A percentile compares a stretch with the other conserved stretches of the same genome.
Conservation (phyloP, 2,329 filamentous ascomycete genomes). For the Pleomassaria siparia region DNA sequence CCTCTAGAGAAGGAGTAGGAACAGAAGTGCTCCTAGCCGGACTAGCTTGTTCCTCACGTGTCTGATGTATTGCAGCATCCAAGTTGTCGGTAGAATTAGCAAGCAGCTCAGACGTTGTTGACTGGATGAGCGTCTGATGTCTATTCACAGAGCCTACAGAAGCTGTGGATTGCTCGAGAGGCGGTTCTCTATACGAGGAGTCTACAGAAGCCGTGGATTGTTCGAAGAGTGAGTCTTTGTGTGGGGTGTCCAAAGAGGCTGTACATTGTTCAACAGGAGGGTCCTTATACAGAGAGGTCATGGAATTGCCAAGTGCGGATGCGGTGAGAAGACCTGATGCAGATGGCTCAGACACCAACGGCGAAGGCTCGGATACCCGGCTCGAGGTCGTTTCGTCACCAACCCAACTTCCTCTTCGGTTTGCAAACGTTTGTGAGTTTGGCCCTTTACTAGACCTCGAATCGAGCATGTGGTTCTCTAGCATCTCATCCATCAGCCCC, state of each 20-base stretch:
- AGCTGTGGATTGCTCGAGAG: constrained; percentile 12
- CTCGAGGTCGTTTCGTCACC: constrained; percentile 14
- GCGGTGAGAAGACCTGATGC: constrained; percentile 20
- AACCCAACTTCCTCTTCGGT: constrained; percentile 6
- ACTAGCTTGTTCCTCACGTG: constrained; percentile 6
- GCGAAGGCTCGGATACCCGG: neutral
- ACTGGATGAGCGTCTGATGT: constrained; percentile 12
- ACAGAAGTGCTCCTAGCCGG: constrained; percentile 4
- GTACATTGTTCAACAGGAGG: constrained; percentile 14
- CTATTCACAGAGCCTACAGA: constrained; percentile 15
- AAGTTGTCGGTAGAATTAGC: constrained; percentile 16
- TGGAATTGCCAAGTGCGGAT: constrained; percentile 23
- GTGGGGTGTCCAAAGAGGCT: constrained; percentile 13
- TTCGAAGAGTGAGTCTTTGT: constrained; percentile 10
- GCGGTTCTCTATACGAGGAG: constrained; percentile 7
- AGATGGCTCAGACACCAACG: neutral
- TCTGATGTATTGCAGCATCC: constrained; percentile 15
- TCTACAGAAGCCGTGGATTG: constrained; percentile 17
- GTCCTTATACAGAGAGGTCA: constrained; percentile 13
- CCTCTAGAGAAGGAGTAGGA: constrained; percentile 8
- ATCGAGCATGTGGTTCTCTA: constrained; percentile 34
- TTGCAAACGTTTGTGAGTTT: neutral
- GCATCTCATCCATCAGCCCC: constrained; percentile 35
- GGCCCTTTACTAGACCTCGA: constrained; percentile 11
- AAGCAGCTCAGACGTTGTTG: constrained; percentile 7